Percentiles rank a stretch among this genome's conserved stretches.
phyloP scores from a whole-genome alignment of 371 early-diverging fungal species.

The Coemansia sp. region DNA sequence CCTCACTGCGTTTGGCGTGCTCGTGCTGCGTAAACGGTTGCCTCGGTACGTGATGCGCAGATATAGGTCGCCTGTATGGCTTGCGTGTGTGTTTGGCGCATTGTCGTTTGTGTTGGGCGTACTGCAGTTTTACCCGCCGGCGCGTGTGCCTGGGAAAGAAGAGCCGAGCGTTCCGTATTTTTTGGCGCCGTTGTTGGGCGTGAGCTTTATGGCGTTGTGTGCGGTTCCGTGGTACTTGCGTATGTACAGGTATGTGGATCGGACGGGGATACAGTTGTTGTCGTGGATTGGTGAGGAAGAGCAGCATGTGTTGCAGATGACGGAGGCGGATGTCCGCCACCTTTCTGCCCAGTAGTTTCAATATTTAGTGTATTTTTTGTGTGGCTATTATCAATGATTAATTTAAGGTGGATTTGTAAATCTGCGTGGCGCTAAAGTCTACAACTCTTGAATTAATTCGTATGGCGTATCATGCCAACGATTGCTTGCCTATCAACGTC shows the following conservation, averaged over 20 bases:
- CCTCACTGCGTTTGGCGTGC: slow-evolving; percentile 39
- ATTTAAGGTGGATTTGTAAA: too few relatives aligned
- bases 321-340: not conserved
- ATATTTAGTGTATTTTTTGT: not conserved
- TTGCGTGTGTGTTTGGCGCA: slow-evolving; percentile 36
- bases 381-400: too few relatives aligned
- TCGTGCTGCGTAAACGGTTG: slow-evolving; percentile 29
- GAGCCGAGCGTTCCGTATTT: slow-evolving; percentile 46
- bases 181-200: slow-evolving; percentile 49
- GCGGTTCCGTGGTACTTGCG: slow-evolving; percentile 50
- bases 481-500: too few relatives aligned
- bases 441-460: not conserved
- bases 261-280: slow-evolving; percentile 34
- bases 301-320: slow-evolving; percentile 34
- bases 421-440: too few relatives aligned
- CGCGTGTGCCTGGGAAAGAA: slow-evolving; percentile 29
- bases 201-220: slow-evolving; percentile 45
- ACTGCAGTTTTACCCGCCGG: slow-evolving; percentile 49
- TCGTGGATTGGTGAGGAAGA: slow-evolving; percentile 44
- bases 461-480: not conserved
- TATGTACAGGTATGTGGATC: slow-evolving; percentile 47
- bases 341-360: not conserved
- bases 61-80: slow-evolving; percentile 29
- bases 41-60: slow-evolving; percentile 35
- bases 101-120: slow-evolving; percentile 32